phyloP scores from a whole-genome alignment of 169 alveolate genomes.

The Plasmodium sp. region DNA sequence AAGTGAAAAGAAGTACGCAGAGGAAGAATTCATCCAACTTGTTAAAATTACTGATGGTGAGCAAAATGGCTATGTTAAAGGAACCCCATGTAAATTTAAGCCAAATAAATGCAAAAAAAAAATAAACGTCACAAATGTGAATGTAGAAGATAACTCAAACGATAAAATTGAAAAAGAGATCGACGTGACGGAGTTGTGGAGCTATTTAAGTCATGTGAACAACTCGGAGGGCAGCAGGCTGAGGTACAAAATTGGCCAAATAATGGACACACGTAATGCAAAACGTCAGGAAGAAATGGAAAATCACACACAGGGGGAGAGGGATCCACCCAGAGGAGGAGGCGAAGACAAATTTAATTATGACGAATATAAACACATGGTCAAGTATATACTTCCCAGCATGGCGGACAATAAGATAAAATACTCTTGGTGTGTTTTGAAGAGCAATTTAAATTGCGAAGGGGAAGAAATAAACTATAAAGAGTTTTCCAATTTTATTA shows the following conservation, averaged over 20 bases:
- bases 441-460: slow-evolving; percentile 19
- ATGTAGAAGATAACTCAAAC: not conserved
- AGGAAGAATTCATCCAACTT: slow-evolving; percentile 20
- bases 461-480: slow-evolving; percentile 25
- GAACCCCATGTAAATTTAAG: slow-evolving; percentile 50
- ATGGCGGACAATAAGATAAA: slow-evolving; percentile 39
- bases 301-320: not conserved
- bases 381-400: slow-evolving; percentile 50
- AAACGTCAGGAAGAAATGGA: not conserved
- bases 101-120: slow-evolving; percentile 39
- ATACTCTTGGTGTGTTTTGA: slow-evolving; percentile 47
- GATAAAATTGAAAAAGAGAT: slow-evolving; percentile 16
- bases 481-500: slow-evolving; percentile 12
- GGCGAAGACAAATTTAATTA: slow-evolving; percentile 10
- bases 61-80: slow-evolving; percentile 5
- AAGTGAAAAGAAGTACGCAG: not conserved
- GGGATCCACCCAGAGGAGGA: not conserved
- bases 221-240: slow-evolving; percentile 39
- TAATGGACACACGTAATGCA: not conserved
- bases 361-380: slow-evolving; percentile 52
- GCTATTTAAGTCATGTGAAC: slow-evolving; percentile 37
- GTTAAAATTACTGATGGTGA: not conserved
- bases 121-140: not conserved
- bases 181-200: slow-evolving; percentile 43
- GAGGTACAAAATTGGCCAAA: slow-evolving; percentile 22